Conservation (phyloP, 139 green algal species). For the Nannochloris sp. region DNA sequence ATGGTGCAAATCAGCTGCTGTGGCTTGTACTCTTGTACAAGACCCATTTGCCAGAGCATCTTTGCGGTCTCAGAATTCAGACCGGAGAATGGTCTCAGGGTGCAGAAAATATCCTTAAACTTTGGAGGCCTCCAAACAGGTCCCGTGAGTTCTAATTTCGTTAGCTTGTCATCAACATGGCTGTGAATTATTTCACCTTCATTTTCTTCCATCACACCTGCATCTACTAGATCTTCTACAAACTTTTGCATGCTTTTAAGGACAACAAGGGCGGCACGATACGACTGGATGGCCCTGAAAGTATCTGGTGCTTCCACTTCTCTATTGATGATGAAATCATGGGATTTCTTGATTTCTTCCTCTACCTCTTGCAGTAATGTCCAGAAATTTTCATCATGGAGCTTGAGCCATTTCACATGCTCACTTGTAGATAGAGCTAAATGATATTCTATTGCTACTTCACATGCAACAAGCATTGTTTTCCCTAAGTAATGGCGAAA, state of each 20-base stretch:
- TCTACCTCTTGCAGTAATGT: conserved; percentile 26
- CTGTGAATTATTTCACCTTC: conserved; percentile 50
- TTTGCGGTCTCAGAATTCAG: too few relatives aligned
- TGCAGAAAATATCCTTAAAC: conserved; percentile 38
- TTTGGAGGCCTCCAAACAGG: conserved; percentile 50
- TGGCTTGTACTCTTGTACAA: conserved; percentile 13
- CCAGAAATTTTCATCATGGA: conserved; percentile 14
- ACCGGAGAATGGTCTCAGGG: conserved; percentile 50
- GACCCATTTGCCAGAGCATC: background rate
- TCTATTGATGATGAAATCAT: conserved; percentile 66
- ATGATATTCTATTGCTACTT: conserved; percentile 76
- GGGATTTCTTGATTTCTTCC: conserved; percentile 16
- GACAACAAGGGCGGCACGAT: conserved; percentile 69
- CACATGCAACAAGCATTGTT: conserved; percentile 50
- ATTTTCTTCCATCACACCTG: conserved; percentile 60
- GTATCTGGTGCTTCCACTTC: conserved; percentile 78
- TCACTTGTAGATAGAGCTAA: conserved; percentile 48
- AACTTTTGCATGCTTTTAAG: conserved; percentile 67
- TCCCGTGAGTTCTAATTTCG: conserved; percentile 48
- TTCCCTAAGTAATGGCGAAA: conserved; percentile 24
- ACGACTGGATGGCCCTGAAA: conserved; percentile 76
- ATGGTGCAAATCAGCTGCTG: conserved; percentile 10
- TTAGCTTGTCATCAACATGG: conserved; percentile 48
- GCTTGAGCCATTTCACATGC: conserved; percentile 43
- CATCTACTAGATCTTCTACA: conserved; percentile 53